A percentile compares a stretch with the other conserved stretches of the same genome.
These are phyloP conservation scores for Ustilago shanxiensis DNA, from an alignment of 1,284 basidiomycete genomes.

Conservation along the genomic window DNA sequence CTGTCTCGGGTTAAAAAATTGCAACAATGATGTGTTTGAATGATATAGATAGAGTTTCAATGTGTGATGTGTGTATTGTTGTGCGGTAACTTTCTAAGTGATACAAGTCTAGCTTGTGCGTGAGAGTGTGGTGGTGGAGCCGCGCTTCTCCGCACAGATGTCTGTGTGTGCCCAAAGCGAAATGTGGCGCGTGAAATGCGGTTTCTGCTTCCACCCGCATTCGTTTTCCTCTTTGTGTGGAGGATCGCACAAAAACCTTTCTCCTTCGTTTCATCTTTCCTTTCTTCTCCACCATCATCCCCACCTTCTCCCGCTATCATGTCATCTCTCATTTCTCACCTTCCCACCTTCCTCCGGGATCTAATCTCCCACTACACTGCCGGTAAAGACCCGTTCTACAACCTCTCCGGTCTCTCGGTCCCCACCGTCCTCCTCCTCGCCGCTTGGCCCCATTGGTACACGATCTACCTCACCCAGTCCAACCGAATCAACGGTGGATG, in stretches of 20 bases:
- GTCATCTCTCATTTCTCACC: not conserved
- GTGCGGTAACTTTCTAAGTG: not conserved
- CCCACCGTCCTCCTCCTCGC: conserved; percentile 41
- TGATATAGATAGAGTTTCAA: too few species aligned
- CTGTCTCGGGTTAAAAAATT: too few species aligned
- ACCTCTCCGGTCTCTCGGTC: conserved; percentile 39
- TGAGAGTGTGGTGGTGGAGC: not conserved
- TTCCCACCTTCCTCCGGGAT: not conserved
- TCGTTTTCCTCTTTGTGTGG: not conserved
- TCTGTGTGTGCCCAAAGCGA: not conserved
- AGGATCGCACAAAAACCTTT: not conserved
- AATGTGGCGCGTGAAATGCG: not conserved
- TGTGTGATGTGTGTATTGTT: too few species aligned
- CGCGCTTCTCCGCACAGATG: not conserved
- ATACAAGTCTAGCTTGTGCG: not conserved
- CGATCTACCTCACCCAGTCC: conserved; percentile 53
- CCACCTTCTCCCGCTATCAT: not conserved
- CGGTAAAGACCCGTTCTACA: conserved; percentile 33
- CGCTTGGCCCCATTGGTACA: conserved; percentile 60
- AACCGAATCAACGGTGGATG: conserved; percentile 61
- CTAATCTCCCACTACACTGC: conserved; percentile 19
- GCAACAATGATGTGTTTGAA: too few species aligned
- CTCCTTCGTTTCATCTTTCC: too few species aligned
- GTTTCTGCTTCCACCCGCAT: too few species aligned
- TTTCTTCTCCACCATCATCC: not conserved